These are phyloP conservation scores for Candida nemodendra DNA, from an alignment of 805 yeast genomes.

Conservation along the genomic window DNA sequence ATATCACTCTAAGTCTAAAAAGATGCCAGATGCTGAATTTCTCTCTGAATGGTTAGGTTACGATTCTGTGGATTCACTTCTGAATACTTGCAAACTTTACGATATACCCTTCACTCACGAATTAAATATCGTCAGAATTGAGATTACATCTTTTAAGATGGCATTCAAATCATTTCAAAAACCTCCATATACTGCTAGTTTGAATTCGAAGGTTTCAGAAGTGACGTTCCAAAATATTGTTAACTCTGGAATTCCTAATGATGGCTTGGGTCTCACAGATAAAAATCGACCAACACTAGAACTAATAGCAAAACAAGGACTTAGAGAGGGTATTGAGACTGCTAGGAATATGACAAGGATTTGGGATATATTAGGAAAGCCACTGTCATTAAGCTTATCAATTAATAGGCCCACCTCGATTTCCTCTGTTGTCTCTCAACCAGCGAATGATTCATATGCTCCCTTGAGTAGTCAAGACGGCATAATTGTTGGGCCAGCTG, in stretches of 20 bases:
- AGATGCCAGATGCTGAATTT: constrained; percentile 47
- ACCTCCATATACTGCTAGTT: constrained; percentile 44
- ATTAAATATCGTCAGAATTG: constrained; percentile 34
- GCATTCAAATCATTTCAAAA: constrained; percentile 33
- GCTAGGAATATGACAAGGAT: constrained; percentile 1
- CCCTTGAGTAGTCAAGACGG: not conserved
- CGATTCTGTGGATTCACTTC: constrained; percentile 53
- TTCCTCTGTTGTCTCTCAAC: not conserved
- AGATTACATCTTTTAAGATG: constrained; percentile 41
- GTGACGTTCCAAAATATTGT: constrained; percentile 36
- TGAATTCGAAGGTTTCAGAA: constrained; percentile 40
- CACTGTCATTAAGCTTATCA: not conserved
- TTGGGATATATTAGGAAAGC: not conserved
- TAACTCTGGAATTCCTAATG: constrained; percentile 34
- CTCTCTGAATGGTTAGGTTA: constrained; percentile 61
- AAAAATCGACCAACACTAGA: constrained; percentile 13
- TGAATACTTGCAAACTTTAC: constrained; percentile 61
- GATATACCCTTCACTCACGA: constrained; percentile 45
- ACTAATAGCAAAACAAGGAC: constrained; percentile 22
- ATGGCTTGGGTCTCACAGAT: constrained; percentile 13
- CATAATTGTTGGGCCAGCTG: not conserved
- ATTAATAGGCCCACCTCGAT: not conserved
- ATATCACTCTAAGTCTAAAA: constrained; percentile 68
- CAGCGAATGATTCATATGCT: too few species aligned
- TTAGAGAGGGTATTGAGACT: constrained; percentile 18